Conservation (phyloP, 805 yeast species). For the Hanseniaspora lindneri region DNA sequence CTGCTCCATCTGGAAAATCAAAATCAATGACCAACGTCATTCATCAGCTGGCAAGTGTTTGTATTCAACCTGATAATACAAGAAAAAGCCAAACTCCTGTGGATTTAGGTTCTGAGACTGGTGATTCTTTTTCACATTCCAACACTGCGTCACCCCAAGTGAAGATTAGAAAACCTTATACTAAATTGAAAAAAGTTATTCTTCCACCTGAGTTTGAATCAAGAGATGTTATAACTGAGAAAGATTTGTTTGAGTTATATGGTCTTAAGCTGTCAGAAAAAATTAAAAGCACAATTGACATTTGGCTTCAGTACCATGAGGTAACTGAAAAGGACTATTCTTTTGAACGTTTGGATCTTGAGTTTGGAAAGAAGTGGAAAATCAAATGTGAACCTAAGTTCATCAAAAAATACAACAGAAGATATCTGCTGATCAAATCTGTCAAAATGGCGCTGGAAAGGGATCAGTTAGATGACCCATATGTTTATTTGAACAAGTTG, state of each 20-base stretch:
- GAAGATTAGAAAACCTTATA: neutral
- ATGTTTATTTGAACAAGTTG: slow-evolving; percentile 13
- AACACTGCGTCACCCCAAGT: too few species aligned
- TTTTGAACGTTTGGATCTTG: slow-evolving; percentile 15
- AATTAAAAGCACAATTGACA: slow-evolving; percentile 16
- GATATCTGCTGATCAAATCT: slow-evolving; percentile 17
- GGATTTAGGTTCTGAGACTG: too few species aligned
- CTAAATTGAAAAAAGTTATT: slow-evolving; percentile 1
- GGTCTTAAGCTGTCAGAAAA: slow-evolving; percentile 18
- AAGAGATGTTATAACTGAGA: slow-evolving; percentile 15
- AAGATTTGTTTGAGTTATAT: slow-evolving; percentile 17
- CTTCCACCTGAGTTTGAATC: slow-evolving; percentile 8
- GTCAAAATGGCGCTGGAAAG: slow-evolving; percentile 15
- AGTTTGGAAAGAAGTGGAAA: slow-evolving; percentile 19
- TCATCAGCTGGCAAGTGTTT: slow-evolving; percentile 12
- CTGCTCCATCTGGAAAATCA: neutral
- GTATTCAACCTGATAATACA: neutral
- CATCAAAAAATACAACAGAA: slow-evolving; percentile 19
- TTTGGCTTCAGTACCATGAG: slow-evolving; percentile 19
- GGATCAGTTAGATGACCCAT: slow-evolving; percentile 13
- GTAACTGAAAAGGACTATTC: slow-evolving; percentile 17
- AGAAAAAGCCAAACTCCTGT: neutral
- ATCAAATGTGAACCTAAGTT: slow-evolving; percentile 18
- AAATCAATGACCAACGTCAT: slow-evolving; percentile 8
- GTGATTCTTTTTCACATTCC: too few species aligned